Base-by-base conservation (phyloP, 805 yeast species). In the Teunomyces panamensis region DNA sequence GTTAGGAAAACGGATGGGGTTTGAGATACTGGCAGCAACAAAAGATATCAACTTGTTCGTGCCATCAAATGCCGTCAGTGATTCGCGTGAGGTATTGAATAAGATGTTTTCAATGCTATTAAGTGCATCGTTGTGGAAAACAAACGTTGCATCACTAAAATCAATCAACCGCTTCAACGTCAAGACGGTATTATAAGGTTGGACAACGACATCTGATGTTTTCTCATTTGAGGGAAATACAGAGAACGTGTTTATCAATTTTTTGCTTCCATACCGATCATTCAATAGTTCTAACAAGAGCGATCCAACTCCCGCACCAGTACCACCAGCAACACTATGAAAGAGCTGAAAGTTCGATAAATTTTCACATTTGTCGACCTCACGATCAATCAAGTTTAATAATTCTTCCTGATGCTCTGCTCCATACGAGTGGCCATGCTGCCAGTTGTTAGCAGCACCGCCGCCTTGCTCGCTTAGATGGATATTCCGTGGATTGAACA, bases 391-490 rank as follows among this genome's bases (percentile, higher is more conserved):
- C 78, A 90, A 81, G 56, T 89, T 92, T 47, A 87, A 55, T 34
- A 95, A 71, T n/a, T 81, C 83, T 44, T 89, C 97, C 46, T 78
- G 78, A 52, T 85, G 79, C 39, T 73, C 69, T 28, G 78, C 75
- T 0, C 94, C 97, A 51, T 85, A 84, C 34, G 79, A 75, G 59
- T 88, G 89, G 1, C 99, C 99, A 46, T 83, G 84, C 0, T 90
- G 87, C 97, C 98, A 94, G 53, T 89, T 89, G 65, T 94, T 94
- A 14, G 96, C 99, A 0, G 99, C 98, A 3, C 98, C 97, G 16
- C 84, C 78, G 3, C 96, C 97, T 13, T 82, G 82, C n/a, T 83
- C 77, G 26, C 92, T 81, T 20, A 87, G 71, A 68, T 87, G 91
- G 4, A 88, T 68, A 60, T 89, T 90, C 55, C 95, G 78, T 0